Base-by-base conservation (phyloP, 352 stramenopile species). In the Globisporangium nagaii region DNA sequence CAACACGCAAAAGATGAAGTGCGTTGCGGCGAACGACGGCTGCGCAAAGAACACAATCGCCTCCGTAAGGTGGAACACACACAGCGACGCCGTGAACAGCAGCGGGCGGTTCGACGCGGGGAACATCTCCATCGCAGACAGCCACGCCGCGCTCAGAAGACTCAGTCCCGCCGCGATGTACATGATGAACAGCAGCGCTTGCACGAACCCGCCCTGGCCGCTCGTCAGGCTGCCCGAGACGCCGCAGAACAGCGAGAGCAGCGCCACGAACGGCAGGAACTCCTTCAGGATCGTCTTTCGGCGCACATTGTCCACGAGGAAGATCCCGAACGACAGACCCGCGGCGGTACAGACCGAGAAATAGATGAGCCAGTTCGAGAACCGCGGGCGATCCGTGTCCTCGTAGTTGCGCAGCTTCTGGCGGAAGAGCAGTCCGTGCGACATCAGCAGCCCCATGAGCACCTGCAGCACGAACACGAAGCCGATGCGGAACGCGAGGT, bases 261-360 rank as follows among this genome's bases (percentile, higher is more conserved):
- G 53, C 24, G 75, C 61, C 22, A 90, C 65, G 45, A 91, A 88
- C 28, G 82, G 82, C 53, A 93, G 48, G 28, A 93, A 89, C 53
- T 95, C 84, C 60, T 95, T 95, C 40, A 95, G 56, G n/a, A 95
- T 87, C 17, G 84, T 95, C 65, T 95, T 93, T 46, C 84, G 79
- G n/a, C 83, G 76, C 48, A 95, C 80, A 35, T 85, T 89, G 59
- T 92, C 84, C 43, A 93, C 73, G 32, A 89, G 67, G 48, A 92
- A 88, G 53, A 84, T 84, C 36, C 82, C 83, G 36, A 93, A 89
- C 32, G 64, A 68, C 10, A 86, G 66, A 28, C 84, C 84, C 2
- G 72, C 58, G 5, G 70, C 66, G 1, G 35, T 71, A 50, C 69
- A 82, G 25, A 86, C 41, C 2, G 65, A 65, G 46, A 79, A 87